These are phyloP conservation scores for Lepidium aucheri DNA, from an alignment of 345 rosid species.

Conservation along the genomic window DNA sequence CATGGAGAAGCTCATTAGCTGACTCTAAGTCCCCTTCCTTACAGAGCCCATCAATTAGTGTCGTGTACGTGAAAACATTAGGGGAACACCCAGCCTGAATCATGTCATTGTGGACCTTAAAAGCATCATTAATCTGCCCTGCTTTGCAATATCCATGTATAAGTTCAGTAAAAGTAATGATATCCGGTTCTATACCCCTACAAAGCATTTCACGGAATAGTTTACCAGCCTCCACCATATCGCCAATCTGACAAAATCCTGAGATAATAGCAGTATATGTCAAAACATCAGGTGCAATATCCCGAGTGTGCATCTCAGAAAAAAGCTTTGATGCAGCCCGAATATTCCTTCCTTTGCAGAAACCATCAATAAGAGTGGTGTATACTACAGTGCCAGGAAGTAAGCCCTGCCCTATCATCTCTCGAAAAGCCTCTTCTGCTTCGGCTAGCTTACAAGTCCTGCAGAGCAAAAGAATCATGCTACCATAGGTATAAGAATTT, in stretches of 20 bases:
- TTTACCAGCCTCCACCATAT: conserved; percentile 57
- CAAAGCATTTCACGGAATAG: conserved; percentile 54
- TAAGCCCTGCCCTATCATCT: conserved; percentile 51
- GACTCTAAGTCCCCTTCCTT: conserved; percentile 70
- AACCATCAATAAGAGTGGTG: conserved; percentile 79
- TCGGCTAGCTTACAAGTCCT: conserved; percentile 42
- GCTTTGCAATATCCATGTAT: conserved; percentile 84
- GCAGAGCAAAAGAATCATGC: conserved; percentile 57
- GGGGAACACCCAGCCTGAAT: conserved; percentile 56
- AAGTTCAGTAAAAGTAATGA: conserved; percentile 63
- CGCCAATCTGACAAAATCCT: conserved; percentile 61
- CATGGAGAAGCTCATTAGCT: conserved; percentile 88
- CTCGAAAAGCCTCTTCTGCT: conserved; percentile 55
- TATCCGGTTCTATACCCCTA: conserved; percentile 62
- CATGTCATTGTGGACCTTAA: conserved; percentile 78
- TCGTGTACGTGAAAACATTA: conserved; percentile 76
- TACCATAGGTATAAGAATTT: conserved; percentile 65
- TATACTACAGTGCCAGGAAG: conserved; percentile 62
- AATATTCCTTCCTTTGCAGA: conserved; percentile 51
- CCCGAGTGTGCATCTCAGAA: conserved; percentile 46
- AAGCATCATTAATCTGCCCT: conserved; percentile 62
- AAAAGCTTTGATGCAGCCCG: conserved; percentile 46
- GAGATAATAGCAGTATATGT: conserved; percentile 67
- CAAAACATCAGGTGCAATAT: conserved; percentile 52
- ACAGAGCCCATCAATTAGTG: conserved; percentile 82